Percentiles rank a stretch among this genome's conserved stretches.
Conservation (phyloP, 2,329 filamentous ascomycete genomes). For the Sporothrix humicola region DNA sequence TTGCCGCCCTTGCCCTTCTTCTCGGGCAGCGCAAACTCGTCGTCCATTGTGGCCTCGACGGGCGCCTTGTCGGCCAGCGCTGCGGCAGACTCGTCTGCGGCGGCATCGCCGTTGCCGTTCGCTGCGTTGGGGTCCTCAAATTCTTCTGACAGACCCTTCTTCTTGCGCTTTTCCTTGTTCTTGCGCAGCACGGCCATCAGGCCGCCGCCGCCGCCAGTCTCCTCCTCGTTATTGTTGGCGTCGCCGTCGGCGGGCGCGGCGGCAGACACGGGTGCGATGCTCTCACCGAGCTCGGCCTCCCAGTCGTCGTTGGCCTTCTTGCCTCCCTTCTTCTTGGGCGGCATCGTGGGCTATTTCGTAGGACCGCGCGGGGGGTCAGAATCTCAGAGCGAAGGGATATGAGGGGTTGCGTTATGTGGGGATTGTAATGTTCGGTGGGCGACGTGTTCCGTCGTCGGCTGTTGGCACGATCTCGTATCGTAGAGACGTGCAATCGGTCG, state of each 20-base stretch:
- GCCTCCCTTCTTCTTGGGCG: slow-evolving; percentile 86
- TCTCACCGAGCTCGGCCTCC: slow-evolving; percentile 90
- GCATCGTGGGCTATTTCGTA: slow-evolving; percentile 62
- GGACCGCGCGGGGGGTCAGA: background rate
- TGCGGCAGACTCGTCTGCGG: slow-evolving; percentile 49
- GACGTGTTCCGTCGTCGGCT: slow-evolving; percentile 7
- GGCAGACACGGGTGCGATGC: slow-evolving; percentile 65
- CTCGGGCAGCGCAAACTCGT: slow-evolving; percentile 82
- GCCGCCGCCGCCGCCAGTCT: slow-evolving; percentile 66
- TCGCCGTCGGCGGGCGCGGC: slow-evolving; percentile 54
- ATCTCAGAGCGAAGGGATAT: background rate
- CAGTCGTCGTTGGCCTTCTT: slow-evolving; percentile 90
- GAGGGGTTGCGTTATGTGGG: background rate
- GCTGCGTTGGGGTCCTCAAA: slow-evolving; percentile 70
- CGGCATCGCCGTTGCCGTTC: slow-evolving; percentile 45
- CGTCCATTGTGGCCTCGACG: slow-evolving; percentile 79
- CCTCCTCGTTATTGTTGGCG: slow-evolving; percentile 56
- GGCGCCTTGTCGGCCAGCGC: slow-evolving; percentile 72
- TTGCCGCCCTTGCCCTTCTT: slow-evolving; percentile 71
- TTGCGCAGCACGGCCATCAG: slow-evolving; percentile 81
- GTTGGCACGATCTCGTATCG: background rate
- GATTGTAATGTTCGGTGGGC: background rate
- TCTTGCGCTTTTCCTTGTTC: slow-evolving; percentile 85
- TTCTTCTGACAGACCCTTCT: slow-evolving; percentile 80
- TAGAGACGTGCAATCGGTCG: background rate